Percentiles rank a stretch among this genome's conserved stretches.
Evolutionary conservation across 306 rosid genomes (phyloP).

Genomic region (Quillaja saponaria): DNA sequence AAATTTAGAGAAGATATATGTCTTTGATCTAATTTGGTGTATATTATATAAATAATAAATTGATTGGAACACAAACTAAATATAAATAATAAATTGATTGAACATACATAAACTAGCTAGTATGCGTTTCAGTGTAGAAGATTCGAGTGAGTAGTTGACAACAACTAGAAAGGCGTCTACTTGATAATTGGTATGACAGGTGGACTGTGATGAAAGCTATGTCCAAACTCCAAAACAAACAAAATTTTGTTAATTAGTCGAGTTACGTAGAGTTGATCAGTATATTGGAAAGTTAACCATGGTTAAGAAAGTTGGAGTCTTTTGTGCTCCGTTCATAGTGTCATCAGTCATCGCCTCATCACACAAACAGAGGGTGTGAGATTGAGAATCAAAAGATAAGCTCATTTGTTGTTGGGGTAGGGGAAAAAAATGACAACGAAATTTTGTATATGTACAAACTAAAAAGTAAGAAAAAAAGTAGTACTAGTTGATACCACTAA

Average conservation of each 20-base stretch:
- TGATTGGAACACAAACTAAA: no score
- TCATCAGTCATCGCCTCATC: slow-evolving; percentile 37
- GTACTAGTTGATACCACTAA: slow-evolving; percentile 28
- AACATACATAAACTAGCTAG: no score
- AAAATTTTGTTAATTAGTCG: no score
- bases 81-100: no score
- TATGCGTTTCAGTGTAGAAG: no score
- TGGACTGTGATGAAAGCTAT: no score
- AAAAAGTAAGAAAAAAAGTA: slow-evolving; percentile 29
- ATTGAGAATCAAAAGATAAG: slow-evolving; percentile 47
- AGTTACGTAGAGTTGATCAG: slow-evolving; percentile 4
- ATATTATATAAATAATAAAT: no score
- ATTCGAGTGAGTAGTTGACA: not conserved
- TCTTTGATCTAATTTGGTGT: no score
- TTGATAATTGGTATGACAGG: no score
- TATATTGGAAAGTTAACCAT: slow-evolving; percentile 26
- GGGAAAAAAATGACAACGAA: slow-evolving; percentile 18
- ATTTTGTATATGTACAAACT: slow-evolving; percentile 14
- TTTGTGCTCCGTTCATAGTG: slow-evolving; percentile 34
- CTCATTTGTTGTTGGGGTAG: slow-evolving; percentile 31
- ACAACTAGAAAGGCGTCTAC: no score
- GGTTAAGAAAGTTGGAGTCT: slow-evolving; percentile 35
- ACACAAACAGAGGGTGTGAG: not conserved
- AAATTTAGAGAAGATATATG: no score
- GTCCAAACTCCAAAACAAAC: no score